Evolutionary conservation across 148 eudicot genomes (phyloP).

Genomic region (Rhododendron ovatum): DNA sequence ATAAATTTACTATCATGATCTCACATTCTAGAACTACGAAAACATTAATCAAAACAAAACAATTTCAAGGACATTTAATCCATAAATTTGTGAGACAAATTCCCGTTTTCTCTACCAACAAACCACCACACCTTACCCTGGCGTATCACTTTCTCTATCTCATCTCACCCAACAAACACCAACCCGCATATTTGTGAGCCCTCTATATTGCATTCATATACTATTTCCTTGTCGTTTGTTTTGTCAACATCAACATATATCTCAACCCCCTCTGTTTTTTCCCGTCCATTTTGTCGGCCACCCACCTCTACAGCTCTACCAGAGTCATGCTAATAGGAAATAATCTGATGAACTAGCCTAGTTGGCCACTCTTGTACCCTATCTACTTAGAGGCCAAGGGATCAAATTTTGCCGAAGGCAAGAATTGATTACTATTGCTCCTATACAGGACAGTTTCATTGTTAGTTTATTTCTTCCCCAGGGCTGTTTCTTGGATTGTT

Average conservation of each 20-base stretch:
- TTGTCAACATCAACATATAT: background rate
- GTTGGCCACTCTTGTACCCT: background rate
- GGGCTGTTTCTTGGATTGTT: background rate
- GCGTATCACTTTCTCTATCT: background rate
- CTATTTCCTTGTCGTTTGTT: background rate
- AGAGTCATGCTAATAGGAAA: background rate
- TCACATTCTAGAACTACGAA: background rate
- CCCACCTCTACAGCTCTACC: background rate
- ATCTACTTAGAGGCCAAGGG: background rate
- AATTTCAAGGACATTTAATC: background rate
- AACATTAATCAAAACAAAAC: too few species aligned
- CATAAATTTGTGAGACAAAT: background rate
- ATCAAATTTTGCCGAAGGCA: too few species aligned
- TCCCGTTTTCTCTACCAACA: background rate
- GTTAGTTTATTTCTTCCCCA: background rate
- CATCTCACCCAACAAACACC: background rate
- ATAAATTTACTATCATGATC: background rate
- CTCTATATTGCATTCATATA: background rate
- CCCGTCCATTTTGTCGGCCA: background rate
- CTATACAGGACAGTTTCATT: background rate
- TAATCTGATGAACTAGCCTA: background rate
- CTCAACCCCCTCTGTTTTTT: background rate
- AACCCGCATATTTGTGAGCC: background rate
- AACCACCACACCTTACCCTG: background rate
- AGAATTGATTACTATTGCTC: background rate